phyloP scores from a whole-genome alignment of 768 basidiomycete species.

The Psilocybe cyanescens region DNA sequence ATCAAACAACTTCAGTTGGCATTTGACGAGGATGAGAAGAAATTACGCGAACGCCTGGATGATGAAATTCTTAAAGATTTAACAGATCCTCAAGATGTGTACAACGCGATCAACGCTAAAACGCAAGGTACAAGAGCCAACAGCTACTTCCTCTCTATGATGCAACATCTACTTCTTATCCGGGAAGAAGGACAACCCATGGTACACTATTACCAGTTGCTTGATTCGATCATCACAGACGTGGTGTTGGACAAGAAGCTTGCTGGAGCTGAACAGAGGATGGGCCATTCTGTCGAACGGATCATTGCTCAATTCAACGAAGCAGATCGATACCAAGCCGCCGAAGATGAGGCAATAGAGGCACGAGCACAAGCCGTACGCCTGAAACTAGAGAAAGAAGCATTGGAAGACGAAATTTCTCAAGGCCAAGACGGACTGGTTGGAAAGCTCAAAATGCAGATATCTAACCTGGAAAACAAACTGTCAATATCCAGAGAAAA shows the following conservation, averaged over 20 bases:
- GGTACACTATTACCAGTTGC: slow-evolving; percentile 87
- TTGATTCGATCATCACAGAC: slow-evolving; percentile 88
- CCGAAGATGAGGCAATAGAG: slow-evolving; percentile 76
- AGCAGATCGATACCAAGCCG: slow-evolving; percentile 78
- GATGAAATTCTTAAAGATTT: slow-evolving; percentile 78
- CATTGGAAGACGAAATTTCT: slow-evolving; percentile 79
- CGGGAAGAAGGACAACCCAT: slow-evolving; percentile 84
- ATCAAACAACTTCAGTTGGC: slow-evolving; percentile 60
- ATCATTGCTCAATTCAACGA: slow-evolving; percentile 91
- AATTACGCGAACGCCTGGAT: slow-evolving; percentile 74
- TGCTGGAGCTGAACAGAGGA: slow-evolving; percentile 78
- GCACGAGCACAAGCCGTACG: slow-evolving; percentile 66
- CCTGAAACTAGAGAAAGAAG: slow-evolving; percentile 81
- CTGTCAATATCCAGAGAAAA: slow-evolving; percentile 80
- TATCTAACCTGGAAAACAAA: slow-evolving; percentile 75
- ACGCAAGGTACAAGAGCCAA: slow-evolving; percentile 79
- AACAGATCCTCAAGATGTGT: slow-evolving; percentile 84
- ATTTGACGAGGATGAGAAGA: slow-evolving; percentile 77
- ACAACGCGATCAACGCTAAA: slow-evolving; percentile 76
- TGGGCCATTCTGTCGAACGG: slow-evolving; percentile 88
- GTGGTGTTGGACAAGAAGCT: slow-evolving; percentile 93
- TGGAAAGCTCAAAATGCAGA: slow-evolving; percentile 75
- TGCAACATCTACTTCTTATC: slow-evolving; percentile 92
- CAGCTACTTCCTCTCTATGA: slow-evolving; percentile 88
- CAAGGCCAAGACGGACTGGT: slow-evolving; percentile 84